Conservation (phyloP, 257 asterid species). For the Lavandula angustifolia region DNA sequence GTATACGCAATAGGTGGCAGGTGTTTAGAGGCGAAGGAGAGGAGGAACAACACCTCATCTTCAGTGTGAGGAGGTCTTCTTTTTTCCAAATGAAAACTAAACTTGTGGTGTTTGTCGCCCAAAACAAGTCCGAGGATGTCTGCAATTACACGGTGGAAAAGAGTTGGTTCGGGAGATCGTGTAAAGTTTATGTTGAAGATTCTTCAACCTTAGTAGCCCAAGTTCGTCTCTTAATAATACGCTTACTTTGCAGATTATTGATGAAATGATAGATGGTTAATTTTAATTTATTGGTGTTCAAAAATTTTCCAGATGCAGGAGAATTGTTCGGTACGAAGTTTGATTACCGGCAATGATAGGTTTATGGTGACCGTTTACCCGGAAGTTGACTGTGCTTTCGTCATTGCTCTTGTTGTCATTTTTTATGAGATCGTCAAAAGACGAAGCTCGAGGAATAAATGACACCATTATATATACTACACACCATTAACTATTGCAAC, state of each 20-base stretch:
- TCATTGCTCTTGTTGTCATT: conserved; percentile 57
- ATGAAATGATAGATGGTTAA: no score
- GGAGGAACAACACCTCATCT: conserved; percentile 34
- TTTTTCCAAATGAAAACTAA: conserved; percentile 38
- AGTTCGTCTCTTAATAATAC: conserved; percentile 35
- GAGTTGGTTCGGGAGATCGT: conserved; percentile 37
- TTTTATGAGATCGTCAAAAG: conserved; percentile 56
- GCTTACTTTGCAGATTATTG: no score
- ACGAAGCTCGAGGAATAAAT: not conserved
- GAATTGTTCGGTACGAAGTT: conserved; percentile 44
- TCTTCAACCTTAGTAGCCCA: conserved; percentile 43
- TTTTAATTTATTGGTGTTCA: not conserved
- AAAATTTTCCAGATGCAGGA: conserved; percentile 51
- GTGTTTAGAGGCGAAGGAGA: conserved; percentile 27
- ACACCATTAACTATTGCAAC: no score
- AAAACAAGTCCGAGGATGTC: conserved; percentile 33
- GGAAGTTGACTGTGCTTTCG: conserved; percentile 71
- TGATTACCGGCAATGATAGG: conserved; percentile 52
- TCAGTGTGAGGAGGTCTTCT: conserved; percentile 42
- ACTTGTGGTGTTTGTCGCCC: conserved; percentile 44
- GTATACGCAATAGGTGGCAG: conserved; percentile 41
- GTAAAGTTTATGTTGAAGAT: conserved; percentile 38
- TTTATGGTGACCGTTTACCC: conserved; percentile 57
- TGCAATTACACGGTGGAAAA: conserved; percentile 44
- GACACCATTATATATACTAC: not conserved